Conservation (phyloP, 2,329 filamentous ascomycete species). For the Septoria petroselini region DNA sequence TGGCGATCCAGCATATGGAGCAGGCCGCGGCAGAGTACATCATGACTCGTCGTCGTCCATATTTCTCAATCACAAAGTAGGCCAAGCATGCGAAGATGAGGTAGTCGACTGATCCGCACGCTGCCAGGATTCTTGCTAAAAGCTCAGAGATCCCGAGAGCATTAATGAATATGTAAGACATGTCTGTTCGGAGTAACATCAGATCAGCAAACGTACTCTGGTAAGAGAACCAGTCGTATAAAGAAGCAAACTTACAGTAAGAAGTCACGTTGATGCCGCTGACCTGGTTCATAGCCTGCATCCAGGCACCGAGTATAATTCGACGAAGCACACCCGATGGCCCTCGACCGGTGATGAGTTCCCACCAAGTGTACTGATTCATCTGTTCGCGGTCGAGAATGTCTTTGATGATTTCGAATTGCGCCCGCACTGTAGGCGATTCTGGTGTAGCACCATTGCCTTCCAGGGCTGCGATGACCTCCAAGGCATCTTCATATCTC, state of each 20-base stretch:
- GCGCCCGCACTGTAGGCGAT: slow-evolving; percentile 42
- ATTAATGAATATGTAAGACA: slow-evolving; percentile 51
- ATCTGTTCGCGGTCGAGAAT: slow-evolving; percentile 47
- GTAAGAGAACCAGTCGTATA: background rate
- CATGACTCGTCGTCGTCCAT: slow-evolving; percentile 50
- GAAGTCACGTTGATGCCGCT: slow-evolving; percentile 30
- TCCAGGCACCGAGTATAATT: slow-evolving; percentile 30
- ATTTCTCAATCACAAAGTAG: slow-evolving; percentile 50
- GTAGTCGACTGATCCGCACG: slow-evolving; percentile 51
- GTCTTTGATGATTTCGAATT: slow-evolving; percentile 52
- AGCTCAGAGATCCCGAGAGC: slow-evolving; percentile 50
- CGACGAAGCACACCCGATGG: slow-evolving; percentile 30
- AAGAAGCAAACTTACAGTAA: background rate
- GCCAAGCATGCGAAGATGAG: slow-evolving; percentile 48
- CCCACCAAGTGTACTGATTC: slow-evolving; percentile 47
- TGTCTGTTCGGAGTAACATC: too few species aligned
- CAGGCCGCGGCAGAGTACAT: slow-evolving; percentile 50
- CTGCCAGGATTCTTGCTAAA: slow-evolving; percentile 50
- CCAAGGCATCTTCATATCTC: slow-evolving; percentile 47
- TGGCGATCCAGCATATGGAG: slow-evolving; percentile 50
- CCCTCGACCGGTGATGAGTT: slow-evolving; percentile 46
- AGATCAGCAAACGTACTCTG: too few species aligned
- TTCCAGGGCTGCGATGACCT: slow-evolving; percentile 52
- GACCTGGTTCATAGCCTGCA: slow-evolving; percentile 33
- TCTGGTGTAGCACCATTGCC: slow-evolving; percentile 46